Conservation (phyloP, 441 rosid species). For the Bocquillonia castaneifolia region DNA sequence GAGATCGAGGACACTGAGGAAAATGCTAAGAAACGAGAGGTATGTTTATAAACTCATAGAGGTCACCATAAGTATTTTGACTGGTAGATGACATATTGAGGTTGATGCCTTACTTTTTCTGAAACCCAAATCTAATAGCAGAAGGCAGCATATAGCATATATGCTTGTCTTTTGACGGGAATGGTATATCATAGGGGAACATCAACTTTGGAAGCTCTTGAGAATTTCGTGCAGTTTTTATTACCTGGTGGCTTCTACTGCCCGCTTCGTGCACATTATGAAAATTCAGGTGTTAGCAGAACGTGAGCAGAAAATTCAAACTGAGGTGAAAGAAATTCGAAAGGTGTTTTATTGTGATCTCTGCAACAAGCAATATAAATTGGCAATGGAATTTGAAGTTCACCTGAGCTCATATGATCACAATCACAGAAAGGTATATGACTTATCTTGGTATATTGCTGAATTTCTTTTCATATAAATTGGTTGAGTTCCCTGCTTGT, state of each 20-base stretch:
- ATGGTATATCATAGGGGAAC: constrained; percentile 64
- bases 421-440: constrained; percentile 81
- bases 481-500: not conserved
- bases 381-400: constrained; percentile 93
- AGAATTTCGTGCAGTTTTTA: constrained; percentile 90
- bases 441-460: not conserved
- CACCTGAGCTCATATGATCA: constrained; percentile 96
- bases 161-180: constrained; percentile 68
- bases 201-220: constrained; percentile 74
- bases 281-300: constrained; percentile 98
- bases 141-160: constrained; percentile 76
- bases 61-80: constrained; percentile 22
- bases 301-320: constrained; percentile 96
- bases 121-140: constrained; percentile 49
- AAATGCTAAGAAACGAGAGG: constrained; percentile 87
- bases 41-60: constrained; percentile 44
- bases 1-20: constrained; percentile 90
- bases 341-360: constrained; percentile 91
- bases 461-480: not conserved
- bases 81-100: constrained; percentile 33
- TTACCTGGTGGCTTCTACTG: constrained; percentile 99
- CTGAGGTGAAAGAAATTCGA: constrained; percentile 82
- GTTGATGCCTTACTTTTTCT: constrained; percentile 53
- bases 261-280: constrained; percentile 99
- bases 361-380: constrained; percentile 91